phyloP scores from a whole-genome alignment of 257 asterid genomes.

The Solanum chilense region DNA sequence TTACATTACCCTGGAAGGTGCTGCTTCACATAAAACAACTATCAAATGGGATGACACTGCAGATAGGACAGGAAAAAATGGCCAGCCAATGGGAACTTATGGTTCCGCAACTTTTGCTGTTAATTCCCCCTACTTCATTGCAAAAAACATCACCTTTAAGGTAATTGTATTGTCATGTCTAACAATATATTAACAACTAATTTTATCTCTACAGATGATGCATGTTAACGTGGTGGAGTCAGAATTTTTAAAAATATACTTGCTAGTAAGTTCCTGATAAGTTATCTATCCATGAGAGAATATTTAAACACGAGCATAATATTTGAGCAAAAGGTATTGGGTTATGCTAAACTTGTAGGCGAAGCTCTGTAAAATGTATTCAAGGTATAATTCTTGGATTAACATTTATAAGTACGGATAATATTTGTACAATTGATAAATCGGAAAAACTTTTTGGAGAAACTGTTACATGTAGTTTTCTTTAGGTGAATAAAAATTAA shows the following conservation, averaged over 20 bases:
- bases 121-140: conserved; percentile 77
- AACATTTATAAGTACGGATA: neutral
- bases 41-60: conserved; percentile 79
- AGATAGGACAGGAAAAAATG: conserved; percentile 39
- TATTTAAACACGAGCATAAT: neutral
- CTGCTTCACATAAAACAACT: conserved; percentile 38
- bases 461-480: neutral
- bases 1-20: conserved; percentile 64
- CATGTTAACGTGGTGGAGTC: neutral
- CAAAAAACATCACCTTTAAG: conserved; percentile 73
- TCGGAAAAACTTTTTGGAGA: neutral
- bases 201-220: neutral
- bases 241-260: neutral
- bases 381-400: neutral
- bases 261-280: neutral
- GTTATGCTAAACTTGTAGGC: neutral
- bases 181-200: neutral
- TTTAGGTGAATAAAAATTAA: neutral
- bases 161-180: conserved; percentile 7
- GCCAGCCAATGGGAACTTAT: conserved; percentile 64
- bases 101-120: conserved; percentile 90
- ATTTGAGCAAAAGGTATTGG: neutral
- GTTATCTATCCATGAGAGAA: neutral
- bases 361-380: neutral
- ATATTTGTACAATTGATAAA: neutral